A percentile compares a stretch with the other conserved stretches of the same genome.
Evolutionary conservation across 2,329 filamentous ascomycete species (phyloP).

Genomic region (Cucurbitaria berberidis): DNA sequence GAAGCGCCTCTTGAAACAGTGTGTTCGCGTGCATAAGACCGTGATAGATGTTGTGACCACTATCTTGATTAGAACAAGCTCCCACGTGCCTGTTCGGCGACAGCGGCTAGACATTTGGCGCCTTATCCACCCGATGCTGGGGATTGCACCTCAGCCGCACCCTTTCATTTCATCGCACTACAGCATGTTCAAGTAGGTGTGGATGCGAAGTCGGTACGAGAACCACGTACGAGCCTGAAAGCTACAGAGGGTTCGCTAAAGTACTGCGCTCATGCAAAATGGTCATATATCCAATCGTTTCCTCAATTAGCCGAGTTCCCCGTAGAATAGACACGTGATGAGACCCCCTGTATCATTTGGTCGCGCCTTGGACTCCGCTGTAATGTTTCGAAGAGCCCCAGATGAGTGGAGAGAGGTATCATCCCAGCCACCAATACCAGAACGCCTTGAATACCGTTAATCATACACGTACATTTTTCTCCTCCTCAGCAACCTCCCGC

Average conservation of each 20-base stretch:
- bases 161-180: constrained; percentile 1
- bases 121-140: background rate
- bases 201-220: background rate
- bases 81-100: constrained; percentile 18
- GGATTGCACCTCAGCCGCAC: constrained; percentile 10
- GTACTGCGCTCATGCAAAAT: background rate
- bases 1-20: constrained; percentile 30
- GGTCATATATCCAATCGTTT: background rate
- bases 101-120: constrained; percentile 15
- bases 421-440: background rate
- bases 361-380: background rate
- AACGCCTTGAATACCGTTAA: constrained; percentile 11
- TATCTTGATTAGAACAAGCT: constrained; percentile 22
- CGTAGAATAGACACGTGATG: background rate
- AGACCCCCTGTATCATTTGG: background rate
- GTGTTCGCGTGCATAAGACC: constrained; percentile 12
- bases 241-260: background rate
- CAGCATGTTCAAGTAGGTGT: background rate
- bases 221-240: background rate
- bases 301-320: background rate
- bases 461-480: constrained; percentile 17
- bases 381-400: constrained; percentile 1
- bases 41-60: constrained; percentile 16
- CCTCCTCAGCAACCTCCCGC: constrained; percentile 37
- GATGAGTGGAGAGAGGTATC: constrained; percentile 15